Conservation (phyloP, 129 eudicot species). For the Artemisia tridentata region DNA sequence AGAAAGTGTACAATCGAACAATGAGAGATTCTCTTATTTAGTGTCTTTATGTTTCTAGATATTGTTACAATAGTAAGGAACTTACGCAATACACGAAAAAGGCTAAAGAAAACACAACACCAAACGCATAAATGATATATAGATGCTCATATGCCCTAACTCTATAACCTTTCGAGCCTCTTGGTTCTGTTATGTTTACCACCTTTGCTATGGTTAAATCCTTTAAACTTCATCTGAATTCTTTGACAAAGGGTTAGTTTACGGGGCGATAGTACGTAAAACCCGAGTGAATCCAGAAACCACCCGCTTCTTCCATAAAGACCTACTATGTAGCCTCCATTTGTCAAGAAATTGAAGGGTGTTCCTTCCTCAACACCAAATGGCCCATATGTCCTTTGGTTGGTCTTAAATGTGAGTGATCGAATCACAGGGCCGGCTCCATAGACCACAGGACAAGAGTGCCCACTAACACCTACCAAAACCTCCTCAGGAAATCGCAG, state of each 20-base stretch:
- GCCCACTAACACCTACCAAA: conserved; percentile 33
- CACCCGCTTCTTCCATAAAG: conserved; percentile 67
- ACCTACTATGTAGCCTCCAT: conserved; percentile 51
- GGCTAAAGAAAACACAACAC: conserved; percentile 3
- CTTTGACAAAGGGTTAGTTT: conserved; percentile 23
- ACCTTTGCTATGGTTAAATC: neutral
- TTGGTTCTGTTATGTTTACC: neutral
- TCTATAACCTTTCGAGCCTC: conserved; percentile 3
- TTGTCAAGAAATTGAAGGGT: conserved; percentile 47
- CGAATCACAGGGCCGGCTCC: conserved; percentile 57
- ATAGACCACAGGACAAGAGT: conserved; percentile 53
- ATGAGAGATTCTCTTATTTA: neutral
- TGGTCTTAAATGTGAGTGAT: conserved; percentile 54
- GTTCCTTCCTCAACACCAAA: conserved; percentile 69
- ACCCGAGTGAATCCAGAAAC: conserved; percentile 54
- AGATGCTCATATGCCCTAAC: neutral
- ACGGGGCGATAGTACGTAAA: conserved; percentile 27
- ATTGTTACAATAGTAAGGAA: neutral
- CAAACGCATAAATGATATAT: neutral
- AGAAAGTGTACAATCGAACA: neutral
- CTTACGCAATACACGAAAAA: neutral
- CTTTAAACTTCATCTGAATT: neutral
- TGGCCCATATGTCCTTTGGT: conserved; percentile 57
- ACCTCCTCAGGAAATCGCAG: neutral
- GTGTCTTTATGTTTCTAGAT: neutral